Evolutionary conservation across 1,284 basidiomycete genomes (phyloP).

Genomic region (Baeospora myosura): DNA sequence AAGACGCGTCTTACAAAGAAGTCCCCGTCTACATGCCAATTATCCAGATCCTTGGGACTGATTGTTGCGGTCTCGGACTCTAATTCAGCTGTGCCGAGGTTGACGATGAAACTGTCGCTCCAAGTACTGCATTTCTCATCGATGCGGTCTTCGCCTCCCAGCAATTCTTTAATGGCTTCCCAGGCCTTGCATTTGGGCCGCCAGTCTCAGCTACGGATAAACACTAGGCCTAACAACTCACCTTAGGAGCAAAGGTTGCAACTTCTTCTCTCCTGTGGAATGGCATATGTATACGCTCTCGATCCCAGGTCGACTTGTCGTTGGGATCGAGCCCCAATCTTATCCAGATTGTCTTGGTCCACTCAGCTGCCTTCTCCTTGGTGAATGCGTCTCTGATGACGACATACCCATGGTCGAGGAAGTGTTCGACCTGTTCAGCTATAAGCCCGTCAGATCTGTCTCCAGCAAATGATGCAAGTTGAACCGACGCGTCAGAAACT

Average conservation of each 20-base stretch:
- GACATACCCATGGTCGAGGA: constrained; percentile 48
- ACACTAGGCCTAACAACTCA: constrained; percentile 20
- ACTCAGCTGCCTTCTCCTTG: constrained; percentile 40
- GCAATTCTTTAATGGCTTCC: constrained; percentile 49
- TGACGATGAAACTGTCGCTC: constrained; percentile 57
- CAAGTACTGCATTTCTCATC: constrained; percentile 38
- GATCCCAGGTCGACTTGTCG: constrained; percentile 47
- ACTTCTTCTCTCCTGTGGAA: constrained; percentile 38
- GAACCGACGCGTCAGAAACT: no score
- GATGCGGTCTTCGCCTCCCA: constrained; percentile 52
- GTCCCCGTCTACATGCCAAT: constrained; percentile 62
- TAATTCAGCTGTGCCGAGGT: constrained; percentile 41
- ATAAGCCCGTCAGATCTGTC: neutral
- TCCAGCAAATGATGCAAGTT: no score
- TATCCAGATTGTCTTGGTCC: constrained; percentile 43
- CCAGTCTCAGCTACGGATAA: neutral
- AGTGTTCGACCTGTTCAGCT: constrained; percentile 45
- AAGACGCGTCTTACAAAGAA: constrained; percentile 38
- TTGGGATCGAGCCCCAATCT: constrained; percentile 45
- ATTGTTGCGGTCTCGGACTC: constrained; percentile 24
- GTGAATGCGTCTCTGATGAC: constrained; percentile 48
- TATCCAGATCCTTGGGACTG: constrained; percentile 39
- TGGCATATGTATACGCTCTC: constrained; percentile 53
- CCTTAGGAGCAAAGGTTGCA: constrained; percentile 46
- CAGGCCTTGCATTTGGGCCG: constrained; percentile 38